A percentile compares a stretch with the other conserved stretches of the same genome.
phyloP scores from a whole-genome alignment of 192 early-diverging fungal genomes.

The Podochytrium sp. region DNA sequence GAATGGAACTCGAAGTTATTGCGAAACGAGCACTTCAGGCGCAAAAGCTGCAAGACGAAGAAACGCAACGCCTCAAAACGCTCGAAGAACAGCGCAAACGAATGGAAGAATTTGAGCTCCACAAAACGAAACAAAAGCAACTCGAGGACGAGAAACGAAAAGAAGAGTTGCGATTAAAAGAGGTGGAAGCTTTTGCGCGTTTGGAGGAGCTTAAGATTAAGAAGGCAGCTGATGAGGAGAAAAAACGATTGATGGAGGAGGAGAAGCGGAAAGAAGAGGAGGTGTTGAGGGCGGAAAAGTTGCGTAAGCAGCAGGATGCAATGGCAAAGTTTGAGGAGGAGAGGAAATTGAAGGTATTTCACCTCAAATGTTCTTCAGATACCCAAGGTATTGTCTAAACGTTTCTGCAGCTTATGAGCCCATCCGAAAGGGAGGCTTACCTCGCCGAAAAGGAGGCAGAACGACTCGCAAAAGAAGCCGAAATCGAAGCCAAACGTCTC shows the following conservation, averaged over 20 bases:
- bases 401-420: conserved; percentile 10
- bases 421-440: conserved; percentile 11
- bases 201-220: conserved; percentile 18
- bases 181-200: conserved; percentile 22
- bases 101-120: conserved; percentile 17
- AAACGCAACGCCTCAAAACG: neutral
- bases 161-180: conserved; percentile 11
- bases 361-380: neutral
- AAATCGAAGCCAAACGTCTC: conserved; percentile 1
- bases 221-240: conserved; percentile 8
- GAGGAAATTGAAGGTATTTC: conserved; percentile 24
- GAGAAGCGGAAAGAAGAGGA: conserved; percentile 17
- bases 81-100: conserved; percentile 22
- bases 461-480: conserved; percentile 16
- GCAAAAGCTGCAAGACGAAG: conserved; percentile 7
- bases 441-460: conserved; percentile 11
- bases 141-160: neutral
- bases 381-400: neutral
- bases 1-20: conserved; percentile 1
- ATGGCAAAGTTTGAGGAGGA: conserved; percentile 51
- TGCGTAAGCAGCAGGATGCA: conserved; percentile 45
- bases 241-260: conserved; percentile 2
- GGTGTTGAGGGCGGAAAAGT: conserved; percentile 32
- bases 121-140: neutral
- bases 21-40: neutral